These are phyloP conservation scores for Monosporascus ibericus DNA, from an alignment of 2,329 filamentous ascomycete genomes.

Conservation along the genomic window DNA sequence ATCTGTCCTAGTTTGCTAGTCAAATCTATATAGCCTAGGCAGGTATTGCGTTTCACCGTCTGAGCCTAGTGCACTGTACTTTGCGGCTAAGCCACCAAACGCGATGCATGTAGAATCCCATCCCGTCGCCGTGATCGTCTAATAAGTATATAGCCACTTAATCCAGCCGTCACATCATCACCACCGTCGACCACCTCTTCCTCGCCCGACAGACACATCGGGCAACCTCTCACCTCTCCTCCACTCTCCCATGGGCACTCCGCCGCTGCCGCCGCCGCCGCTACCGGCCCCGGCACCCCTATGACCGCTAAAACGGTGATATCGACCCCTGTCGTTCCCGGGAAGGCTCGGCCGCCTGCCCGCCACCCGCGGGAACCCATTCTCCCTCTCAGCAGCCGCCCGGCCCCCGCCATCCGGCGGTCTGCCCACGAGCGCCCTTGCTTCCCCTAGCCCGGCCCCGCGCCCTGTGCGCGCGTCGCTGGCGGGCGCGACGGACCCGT, in stretches of 20 bases:
- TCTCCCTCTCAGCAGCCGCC: slow-evolving; percentile 29
- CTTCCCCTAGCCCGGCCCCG: slow-evolving; percentile 32
- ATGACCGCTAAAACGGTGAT: slow-evolving; percentile 37
- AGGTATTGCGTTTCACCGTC: too few relatives aligned
- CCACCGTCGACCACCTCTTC: slow-evolving; percentile 42
- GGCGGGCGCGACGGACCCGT: slow-evolving; percentile 68
- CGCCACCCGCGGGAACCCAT: slow-evolving; percentile 35
- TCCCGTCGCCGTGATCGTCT: too few relatives aligned
- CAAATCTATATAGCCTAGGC: too few relatives aligned
- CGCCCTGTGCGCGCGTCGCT: slow-evolving; percentile 41
- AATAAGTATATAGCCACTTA: not conserved
- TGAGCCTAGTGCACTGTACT: too few relatives aligned
- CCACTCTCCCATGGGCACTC: slow-evolving; percentile 56
- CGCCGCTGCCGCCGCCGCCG: slow-evolving; percentile 33
- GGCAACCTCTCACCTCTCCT: slow-evolving; percentile 59
- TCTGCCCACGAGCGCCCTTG: slow-evolving; percentile 18
- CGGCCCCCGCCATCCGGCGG: slow-evolving; percentile 21
- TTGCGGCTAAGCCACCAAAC: not conserved
- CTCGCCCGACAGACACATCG: slow-evolving; percentile 33
- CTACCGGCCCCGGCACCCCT: slow-evolving; percentile 41
- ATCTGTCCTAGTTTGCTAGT: too few relatives aligned
- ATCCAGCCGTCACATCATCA: slow-evolving; percentile 16
- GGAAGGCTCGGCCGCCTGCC: slow-evolving; percentile 30
- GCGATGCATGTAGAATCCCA: too few relatives aligned
- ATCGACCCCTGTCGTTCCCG: slow-evolving; percentile 32